Evolutionary conservation across 225 moss, liverwort and hornwort genomes (phyloP), one percentile per base, ranked within the genome.

Genomic region (Climacium dendroides): DNA sequence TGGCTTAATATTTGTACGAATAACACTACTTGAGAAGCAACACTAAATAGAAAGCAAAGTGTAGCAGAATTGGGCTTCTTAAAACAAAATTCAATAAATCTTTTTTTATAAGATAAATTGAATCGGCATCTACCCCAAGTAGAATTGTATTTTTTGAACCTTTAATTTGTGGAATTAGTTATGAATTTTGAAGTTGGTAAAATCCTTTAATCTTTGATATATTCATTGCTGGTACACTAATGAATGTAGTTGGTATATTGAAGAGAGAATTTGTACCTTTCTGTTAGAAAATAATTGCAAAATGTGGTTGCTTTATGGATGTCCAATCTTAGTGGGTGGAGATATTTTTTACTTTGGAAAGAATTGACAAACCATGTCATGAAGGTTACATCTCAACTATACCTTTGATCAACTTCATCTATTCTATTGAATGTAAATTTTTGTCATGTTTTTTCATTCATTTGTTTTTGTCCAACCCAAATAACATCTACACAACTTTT

Each of bases 231-330:
- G 10, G 4, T 37, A 37, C 10, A 37, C 26, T 10, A 0, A 37
- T 0, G 0, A 24, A 57, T 78, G 28, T 57, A 26, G 39, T 10
- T 57, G 28, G 10, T 26, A 6, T 55, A 17, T 35, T 17, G 9
- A 16, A 20, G 15, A 25, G 4, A 26, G 1, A 0, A 15, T 76
- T n/a, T 52, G 6, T 15, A n/a, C 2, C 4, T 15, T 74, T n/a
- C 1, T 54, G 0, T 15, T 35, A 55, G 2, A 55, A 2, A 57
- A 37, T 26, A 37, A 78, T 39, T 57, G 1, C 7, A 15, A 1
- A 28, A 0, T 2, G 1, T 55, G 0, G 0, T 15, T 9, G 0
- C 9, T 54, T 19, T n/a, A 24, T 9, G 1, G 3, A 55, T 37
- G 25, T 55, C 4, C 6, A 37, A 37, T 55, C 6, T 54, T 10